Percentiles rank a stretch among this genome's conserved stretches.
phyloP scores from a whole-genome alignment of 1,284 basidiomycete genomes.

The Fomitopsis palustris region DNA sequence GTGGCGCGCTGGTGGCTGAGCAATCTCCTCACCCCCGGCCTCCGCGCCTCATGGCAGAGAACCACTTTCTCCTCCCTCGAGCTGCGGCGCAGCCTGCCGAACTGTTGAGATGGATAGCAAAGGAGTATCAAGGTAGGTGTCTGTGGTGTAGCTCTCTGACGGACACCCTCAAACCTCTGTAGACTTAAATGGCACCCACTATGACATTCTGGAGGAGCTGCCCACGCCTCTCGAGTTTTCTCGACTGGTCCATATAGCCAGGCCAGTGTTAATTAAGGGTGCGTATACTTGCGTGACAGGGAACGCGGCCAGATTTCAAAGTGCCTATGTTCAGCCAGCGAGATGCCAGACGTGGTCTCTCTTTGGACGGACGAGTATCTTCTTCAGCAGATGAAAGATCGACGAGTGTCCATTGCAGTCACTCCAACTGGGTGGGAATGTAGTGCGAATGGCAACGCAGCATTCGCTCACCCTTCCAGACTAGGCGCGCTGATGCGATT shows the following conservation, averaged over 20 bases:
- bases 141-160: not conserved
- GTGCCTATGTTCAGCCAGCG: conserved; percentile 12
- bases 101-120: conserved; percentile 41
- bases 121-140: conserved; percentile 50
- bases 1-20: not conserved
- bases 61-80: not conserved
- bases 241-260: conserved; percentile 65
- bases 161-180: not conserved
- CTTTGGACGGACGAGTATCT: conserved; percentile 71
- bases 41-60: not conserved
- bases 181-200: conserved; percentile 66
- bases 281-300: not conserved
- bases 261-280: conserved; percentile 80
- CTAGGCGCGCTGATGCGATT: conserved; percentile 74
- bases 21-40: not conserved
- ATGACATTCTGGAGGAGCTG: conserved; percentile 50
- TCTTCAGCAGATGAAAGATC: conserved; percentile 47
- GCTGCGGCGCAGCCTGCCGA: not conserved
- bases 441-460: not conserved
- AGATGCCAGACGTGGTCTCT: conserved; percentile 38
- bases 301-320: not conserved
- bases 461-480: not conserved
- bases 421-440: conserved; percentile 76
- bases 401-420: conserved; percentile 67
- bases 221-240: conserved; percentile 76